Evolutionary conservation across 1,139 yeast species (phyloP).

Genomic region (Protomyces lactucae-debilis): DNA sequence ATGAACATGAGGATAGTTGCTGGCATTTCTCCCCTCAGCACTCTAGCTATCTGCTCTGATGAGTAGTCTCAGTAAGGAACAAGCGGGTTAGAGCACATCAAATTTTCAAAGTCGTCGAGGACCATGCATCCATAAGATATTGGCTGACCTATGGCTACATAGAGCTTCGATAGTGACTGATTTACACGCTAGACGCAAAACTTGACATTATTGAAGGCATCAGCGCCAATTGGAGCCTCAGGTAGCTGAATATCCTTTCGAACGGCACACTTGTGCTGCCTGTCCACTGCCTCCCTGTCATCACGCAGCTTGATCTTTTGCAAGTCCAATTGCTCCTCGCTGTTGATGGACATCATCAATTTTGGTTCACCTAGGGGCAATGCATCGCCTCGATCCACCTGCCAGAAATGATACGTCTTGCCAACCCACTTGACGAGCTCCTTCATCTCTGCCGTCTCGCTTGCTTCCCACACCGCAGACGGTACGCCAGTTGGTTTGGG

Average conservation of each 20-base stretch:
- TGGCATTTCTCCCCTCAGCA: not conserved
- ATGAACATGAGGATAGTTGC: constrained; percentile 6
- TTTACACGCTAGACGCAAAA: too few relatives aligned
- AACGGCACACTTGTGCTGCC: constrained; percentile 7
- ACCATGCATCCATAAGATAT: too few relatives aligned
- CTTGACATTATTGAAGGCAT: not conserved
- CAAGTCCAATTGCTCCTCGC: constrained; percentile 8
- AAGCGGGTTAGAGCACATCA: too few relatives aligned
- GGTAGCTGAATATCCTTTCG: constrained; percentile 18
- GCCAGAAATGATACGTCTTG: constrained; percentile 28
- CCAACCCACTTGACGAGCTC: constrained; percentile 25
- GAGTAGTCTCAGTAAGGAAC: too few relatives aligned
- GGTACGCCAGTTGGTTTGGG: constrained; percentile 23
- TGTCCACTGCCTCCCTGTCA: constrained; percentile 3
- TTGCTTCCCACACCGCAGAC: constrained; percentile 20
- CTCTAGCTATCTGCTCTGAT: too few relatives aligned
- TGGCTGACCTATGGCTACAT: too few relatives aligned
- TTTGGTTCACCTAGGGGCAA: constrained; percentile 27
- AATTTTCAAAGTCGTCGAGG: too few relatives aligned
- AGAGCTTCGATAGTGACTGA: too few relatives aligned
- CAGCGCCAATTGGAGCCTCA: not conserved
- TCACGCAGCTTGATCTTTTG: constrained; percentile 21
- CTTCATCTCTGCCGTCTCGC: constrained; percentile 25
- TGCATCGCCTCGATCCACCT: constrained; percentile 27
- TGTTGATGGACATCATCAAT: constrained; percentile 23